A percentile compares a stretch with the other conserved stretches of the same genome.
phyloP scores from a whole-genome alignment of 2,329 filamentous ascomycete genomes.

The Penicillium sp. region DNA sequence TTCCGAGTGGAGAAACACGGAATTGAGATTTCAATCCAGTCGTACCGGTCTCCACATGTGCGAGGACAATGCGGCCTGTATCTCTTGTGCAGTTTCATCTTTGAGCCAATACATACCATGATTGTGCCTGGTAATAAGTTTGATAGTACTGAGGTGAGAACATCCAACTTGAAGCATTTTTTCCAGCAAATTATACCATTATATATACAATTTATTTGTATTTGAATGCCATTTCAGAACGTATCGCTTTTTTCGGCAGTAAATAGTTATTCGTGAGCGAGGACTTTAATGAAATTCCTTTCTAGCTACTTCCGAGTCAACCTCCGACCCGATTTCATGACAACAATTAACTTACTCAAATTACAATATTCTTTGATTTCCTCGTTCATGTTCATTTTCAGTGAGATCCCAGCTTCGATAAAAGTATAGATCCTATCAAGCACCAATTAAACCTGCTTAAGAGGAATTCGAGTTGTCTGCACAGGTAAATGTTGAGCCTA shows the following conservation, averaged over 20 bases:
- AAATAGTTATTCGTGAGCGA: too few species aligned
- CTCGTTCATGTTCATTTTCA: background rate
- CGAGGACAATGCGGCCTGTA: background rate
- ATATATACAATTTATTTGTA: too few species aligned
- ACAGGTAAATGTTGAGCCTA: constrained; percentile 31
- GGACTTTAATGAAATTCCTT: too few species aligned
- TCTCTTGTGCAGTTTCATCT: too few species aligned
- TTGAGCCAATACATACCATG: too few species aligned
- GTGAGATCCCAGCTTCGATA: background rate
- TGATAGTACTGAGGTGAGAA: too few species aligned
- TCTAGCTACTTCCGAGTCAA: too few species aligned
- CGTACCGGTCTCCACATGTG: background rate
- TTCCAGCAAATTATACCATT: too few species aligned
- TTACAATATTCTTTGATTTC: background rate
- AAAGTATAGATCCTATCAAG: background rate
- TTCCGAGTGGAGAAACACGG: background rate
- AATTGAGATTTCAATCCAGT: background rate
- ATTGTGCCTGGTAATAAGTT: too few species aligned
- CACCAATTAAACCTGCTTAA: background rate
- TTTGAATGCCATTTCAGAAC: too few species aligned
- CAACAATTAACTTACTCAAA: background rate
- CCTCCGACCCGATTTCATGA: background rate
- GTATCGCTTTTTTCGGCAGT: too few species aligned
- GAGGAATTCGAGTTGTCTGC: constrained; percentile 29
- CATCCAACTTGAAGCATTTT: too few species aligned